Evolutionary conservation across 441 rosid genomes (phyloP).

Genomic region (Populus hybrid): DNA sequence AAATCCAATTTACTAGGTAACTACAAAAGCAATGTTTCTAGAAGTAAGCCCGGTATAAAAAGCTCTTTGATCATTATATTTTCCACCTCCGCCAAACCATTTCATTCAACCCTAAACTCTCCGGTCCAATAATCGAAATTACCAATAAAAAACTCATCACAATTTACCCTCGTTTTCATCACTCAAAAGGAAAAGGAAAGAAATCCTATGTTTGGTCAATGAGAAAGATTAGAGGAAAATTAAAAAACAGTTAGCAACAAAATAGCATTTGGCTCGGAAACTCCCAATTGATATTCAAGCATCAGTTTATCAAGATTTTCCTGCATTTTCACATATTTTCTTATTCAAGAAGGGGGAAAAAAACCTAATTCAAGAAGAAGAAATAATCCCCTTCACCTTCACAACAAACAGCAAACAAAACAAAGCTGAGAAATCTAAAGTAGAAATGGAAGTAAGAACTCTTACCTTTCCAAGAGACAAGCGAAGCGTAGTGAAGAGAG

Average conservation of each 20-base stretch:
- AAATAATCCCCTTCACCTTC: not conserved
- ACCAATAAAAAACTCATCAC: not conserved
- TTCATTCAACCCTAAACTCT: not conserved
- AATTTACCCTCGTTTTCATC: not conserved
- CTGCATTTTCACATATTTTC: not conserved
- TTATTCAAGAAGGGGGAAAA: not conserved
- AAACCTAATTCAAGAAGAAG: not conserved
- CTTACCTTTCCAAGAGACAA: not conserved
- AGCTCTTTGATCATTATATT: not conserved
- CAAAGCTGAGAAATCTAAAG: not conserved
- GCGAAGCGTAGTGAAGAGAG: not conserved
- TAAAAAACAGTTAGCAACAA: not conserved
- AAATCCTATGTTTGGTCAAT: too few relatives aligned
- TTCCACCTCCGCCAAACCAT: not conserved
- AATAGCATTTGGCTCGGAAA: not conserved
- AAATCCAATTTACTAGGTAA: too few relatives aligned
- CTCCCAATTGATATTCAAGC: not conserved
- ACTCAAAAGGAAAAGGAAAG: not conserved
- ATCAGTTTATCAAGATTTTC: not conserved
- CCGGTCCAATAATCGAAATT: not conserved
- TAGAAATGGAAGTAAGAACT: not conserved
- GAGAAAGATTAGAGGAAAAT: not conserved
- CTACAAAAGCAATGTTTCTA: not conserved
- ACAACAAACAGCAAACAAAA: not conserved
- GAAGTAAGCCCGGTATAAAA: not conserved